Conservation (phyloP, 495 filamentous ascomycete genomes). For the Lophiostoma macrostomum region DNA sequence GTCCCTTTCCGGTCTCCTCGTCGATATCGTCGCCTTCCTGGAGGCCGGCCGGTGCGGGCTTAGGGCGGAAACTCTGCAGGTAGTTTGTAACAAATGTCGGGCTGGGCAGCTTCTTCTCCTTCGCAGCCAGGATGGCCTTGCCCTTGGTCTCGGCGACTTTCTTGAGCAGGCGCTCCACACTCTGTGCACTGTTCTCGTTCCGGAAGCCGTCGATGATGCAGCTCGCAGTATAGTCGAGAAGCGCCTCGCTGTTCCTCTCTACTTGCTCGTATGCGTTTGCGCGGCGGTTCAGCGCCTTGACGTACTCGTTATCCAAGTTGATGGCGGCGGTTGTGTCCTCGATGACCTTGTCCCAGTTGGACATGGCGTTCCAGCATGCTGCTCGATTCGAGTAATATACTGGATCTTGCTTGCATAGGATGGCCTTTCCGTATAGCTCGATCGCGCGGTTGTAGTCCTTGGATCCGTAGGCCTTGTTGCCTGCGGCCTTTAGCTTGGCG, state of each 20-base stretch:
- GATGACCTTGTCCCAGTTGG: slow-evolving; percentile 91
- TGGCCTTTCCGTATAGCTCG: slow-evolving; percentile 88
- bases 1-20: slow-evolving; percentile 78
- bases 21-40: slow-evolving; percentile 72
- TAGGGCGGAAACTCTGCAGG: slow-evolving; percentile 90
- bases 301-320: slow-evolving; percentile 86
- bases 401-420: slow-evolving; percentile 93
- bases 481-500: slow-evolving; percentile 85
- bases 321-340: slow-evolving; percentile 96
- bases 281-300: slow-evolving; percentile 94
- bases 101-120: slow-evolving; percentile 83
- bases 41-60: slow-evolving; percentile 73
- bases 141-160: slow-evolving; percentile 94
- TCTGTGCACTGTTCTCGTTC: slow-evolving; percentile 80
- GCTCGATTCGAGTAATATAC: slow-evolving; percentile 99
- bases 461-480: slow-evolving; percentile 91
- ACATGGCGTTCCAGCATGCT: slow-evolving; percentile 91
- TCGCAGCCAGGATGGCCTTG: slow-evolving; percentile 73
- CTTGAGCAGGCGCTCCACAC: slow-evolving; percentile 90
- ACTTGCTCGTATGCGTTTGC: slow-evolving; percentile 95
- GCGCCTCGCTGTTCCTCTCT: slow-evolving; percentile 84
- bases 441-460: slow-evolving; percentile 93
- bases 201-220: slow-evolving; percentile 97
- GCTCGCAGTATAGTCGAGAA: slow-evolving; percentile 96
- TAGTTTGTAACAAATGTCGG: slow-evolving; percentile 97